Percentiles rank a stretch among this genome's conserved stretches.
Conservation (phyloP, 2,329 filamentous ascomycete species). For the Epicoccum sorghinum region DNA sequence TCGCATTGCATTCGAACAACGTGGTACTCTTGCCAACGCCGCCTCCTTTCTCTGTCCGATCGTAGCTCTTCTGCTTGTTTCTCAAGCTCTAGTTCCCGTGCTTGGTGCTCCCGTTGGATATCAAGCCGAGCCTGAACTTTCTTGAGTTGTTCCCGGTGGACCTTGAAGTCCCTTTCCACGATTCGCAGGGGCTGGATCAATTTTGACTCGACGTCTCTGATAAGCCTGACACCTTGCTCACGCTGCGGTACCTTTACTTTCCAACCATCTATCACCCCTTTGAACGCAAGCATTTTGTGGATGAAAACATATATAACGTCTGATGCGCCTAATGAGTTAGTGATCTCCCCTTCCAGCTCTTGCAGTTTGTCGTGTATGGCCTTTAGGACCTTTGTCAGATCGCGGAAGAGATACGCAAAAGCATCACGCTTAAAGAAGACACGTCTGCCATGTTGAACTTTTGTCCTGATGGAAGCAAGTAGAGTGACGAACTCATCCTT, state of each 20-base stretch:
- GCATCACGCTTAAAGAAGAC: slow-evolving; percentile 35
- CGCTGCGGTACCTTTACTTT: slow-evolving; percentile 22
- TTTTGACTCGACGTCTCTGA: slow-evolving; percentile 28
- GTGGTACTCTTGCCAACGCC: slow-evolving; percentile 42
- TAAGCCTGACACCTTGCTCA: slow-evolving; percentile 25
- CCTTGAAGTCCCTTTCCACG: slow-evolving; percentile 10
- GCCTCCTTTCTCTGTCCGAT: slow-evolving; percentile 13
- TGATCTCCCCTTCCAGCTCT: slow-evolving; percentile 6
- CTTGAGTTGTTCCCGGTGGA: slow-evolving; percentile 13
- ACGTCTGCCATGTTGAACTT: slow-evolving; percentile 8
- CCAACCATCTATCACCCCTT: slow-evolving; percentile 31
- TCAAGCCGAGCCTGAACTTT: slow-evolving; percentile 6
- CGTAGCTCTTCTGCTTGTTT: slow-evolving; percentile 1
- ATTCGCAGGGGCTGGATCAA: slow-evolving; percentile 37
- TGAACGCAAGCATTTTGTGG: slow-evolving; percentile 29
- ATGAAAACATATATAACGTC: slow-evolving; percentile 25
- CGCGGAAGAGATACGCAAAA: slow-evolving; percentile 34
- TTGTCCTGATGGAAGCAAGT: slow-evolving; percentile 8
- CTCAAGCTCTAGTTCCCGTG: slow-evolving; percentile 6
- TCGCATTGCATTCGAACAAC: slow-evolving; percentile 35
- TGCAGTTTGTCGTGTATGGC: slow-evolving; percentile 24
- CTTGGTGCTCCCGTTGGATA: slow-evolving; percentile 15
- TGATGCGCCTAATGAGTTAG: slow-evolving; percentile 22
- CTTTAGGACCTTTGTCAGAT: slow-evolving; percentile 23
- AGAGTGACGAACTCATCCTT: slow-evolving; percentile 10